phyloP scores from a whole-genome alignment of 768 basidiomycete genomes.

The Amanita molliuscula region DNA sequence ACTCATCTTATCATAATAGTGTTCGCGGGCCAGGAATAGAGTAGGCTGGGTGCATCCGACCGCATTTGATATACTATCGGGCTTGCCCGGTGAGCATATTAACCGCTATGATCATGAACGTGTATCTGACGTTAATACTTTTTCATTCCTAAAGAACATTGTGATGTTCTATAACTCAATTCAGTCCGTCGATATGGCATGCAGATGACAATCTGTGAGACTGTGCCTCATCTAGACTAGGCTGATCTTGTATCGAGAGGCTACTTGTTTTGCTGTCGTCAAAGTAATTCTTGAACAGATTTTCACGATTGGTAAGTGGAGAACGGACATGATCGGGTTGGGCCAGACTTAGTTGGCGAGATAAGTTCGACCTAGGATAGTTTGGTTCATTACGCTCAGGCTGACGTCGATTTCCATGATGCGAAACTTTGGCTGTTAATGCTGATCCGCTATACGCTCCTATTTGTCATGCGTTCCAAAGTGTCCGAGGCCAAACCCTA shows the following conservation, averaged over 20 bases:
- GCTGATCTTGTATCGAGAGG: background rate
- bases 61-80: background rate
- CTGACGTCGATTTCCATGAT: background rate
- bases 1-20: background rate
- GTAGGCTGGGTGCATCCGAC: background rate
- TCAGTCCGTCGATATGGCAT: no score
- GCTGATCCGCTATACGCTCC: background rate
- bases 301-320: background rate
- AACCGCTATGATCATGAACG: background rate
- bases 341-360: background rate
- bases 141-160: background rate
- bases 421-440: background rate
- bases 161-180: no score
- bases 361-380: background rate
- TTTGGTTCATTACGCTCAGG: background rate
- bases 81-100: background rate
- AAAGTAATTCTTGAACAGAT: background rate
- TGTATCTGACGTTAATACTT: background rate
- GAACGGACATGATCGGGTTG: constrained; percentile 1
- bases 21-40: background rate
- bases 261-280: background rate
- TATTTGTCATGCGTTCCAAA: background rate
- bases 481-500: background rate
- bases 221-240: background rate
- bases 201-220: background rate